Base-by-base conservation (phyloP, 768 basidiomycete genomes). In the Suillus lakei region DNA sequence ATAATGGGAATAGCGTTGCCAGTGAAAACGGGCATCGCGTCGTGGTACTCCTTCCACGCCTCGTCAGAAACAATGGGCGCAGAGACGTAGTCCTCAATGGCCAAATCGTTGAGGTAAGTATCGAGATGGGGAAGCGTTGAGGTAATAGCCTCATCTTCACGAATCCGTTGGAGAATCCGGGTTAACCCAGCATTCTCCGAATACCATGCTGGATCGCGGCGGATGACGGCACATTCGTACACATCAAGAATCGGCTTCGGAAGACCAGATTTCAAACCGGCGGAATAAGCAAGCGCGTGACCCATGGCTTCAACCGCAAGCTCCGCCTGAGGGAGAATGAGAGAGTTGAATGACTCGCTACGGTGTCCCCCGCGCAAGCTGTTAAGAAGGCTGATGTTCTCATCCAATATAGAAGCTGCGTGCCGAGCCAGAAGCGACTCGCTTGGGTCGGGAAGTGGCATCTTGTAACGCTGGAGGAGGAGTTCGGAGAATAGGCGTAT, bases 401-500 rank as follows among this genome's bases (percentile, higher is more conserved):
- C 86, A 41, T 83, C 79, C 21, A 87, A 68, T 65, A 86, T 69
- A 39, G 79, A 80, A 63, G 69, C 63, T 28, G 82, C 81, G 66
- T 90, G 88, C 1, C 73, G 79, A 1, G 86, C 85, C 7, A 89
- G 82, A 32, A 88, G 78, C 5, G 86, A 85, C 63, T 85, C 81
- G 1, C 76, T 75, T 59, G 76, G 48, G 21, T 73, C 75, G 4
- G 85, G 72, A 43, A 81, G 78, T 26, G 88, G 86, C 18, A 89
- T 71, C 26, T 74, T 67, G 69, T 87, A 88, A 36, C 87, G 84
- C 21, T 79, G 77, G 44, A 86, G 84, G 18, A 91, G 79, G 53
- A 90, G 71, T 72, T 90, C 89, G 26, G 87, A 75, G 79, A 86
- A 83, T 72, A 87, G 67, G 66, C 88, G 83, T 67, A 85, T 90